Conservation (phyloP, 148 eudicot species). For the Talinum fruticosum region DNA sequence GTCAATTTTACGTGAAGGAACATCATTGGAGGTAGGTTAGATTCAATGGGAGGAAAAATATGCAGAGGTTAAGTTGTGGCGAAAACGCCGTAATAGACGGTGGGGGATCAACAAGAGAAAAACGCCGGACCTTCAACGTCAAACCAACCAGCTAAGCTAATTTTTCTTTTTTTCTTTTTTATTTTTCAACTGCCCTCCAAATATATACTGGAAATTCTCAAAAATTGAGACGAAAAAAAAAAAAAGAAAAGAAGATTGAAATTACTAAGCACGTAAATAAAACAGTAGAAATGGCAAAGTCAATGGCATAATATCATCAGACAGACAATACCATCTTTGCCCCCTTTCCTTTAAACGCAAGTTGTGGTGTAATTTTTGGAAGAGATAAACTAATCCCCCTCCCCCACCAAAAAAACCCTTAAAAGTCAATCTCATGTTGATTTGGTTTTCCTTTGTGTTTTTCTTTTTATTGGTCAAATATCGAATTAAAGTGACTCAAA, state of each 20-base stretch:
- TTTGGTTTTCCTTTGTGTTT: not conserved
- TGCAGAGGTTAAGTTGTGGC: not conserved
- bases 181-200: not conserved
- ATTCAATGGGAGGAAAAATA: not conserved
- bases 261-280: not conserved
- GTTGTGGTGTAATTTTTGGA: constrained; percentile 13
- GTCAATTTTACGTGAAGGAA: too few species aligned
- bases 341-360: constrained; percentile 10
- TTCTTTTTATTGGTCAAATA: not conserved
- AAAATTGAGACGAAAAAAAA: too few species aligned
- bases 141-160: constrained; percentile 13
- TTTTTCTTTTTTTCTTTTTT: not conserved
- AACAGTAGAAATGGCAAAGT: constrained; percentile 15
- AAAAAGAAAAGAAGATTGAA: constrained; percentile 7
- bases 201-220: not conserved
- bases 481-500: too few species aligned
- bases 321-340: constrained; percentile 11
- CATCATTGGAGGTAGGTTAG: too few species aligned
- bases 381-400: not conserved
- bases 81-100: constrained; percentile 14
- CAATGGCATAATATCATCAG: constrained; percentile 24
- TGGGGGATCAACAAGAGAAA: not conserved
- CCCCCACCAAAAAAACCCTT: not conserved
- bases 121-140: constrained; percentile 25
- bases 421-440: not conserved